These are phyloP conservation scores for Galerina sulciceps DNA, from an alignment of 768 basidiomycete genomes.

Conservation along the genomic window DNA sequence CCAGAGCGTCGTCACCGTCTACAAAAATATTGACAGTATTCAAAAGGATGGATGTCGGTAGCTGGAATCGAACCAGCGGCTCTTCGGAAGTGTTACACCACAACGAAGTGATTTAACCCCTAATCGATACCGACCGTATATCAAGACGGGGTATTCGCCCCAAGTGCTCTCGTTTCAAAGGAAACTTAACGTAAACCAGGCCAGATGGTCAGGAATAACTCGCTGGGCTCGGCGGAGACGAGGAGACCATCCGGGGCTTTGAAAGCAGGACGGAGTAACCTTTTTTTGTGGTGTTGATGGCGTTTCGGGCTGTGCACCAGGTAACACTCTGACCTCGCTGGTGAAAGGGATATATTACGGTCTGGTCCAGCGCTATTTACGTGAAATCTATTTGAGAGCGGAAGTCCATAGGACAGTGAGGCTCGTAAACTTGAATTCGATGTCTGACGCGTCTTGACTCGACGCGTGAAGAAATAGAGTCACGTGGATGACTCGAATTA, in stretches of 20 bases:
- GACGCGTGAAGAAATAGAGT: too few relatives aligned
- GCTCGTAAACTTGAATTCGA: too few relatives aligned
- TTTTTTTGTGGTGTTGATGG: neutral
- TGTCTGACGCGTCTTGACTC: too few relatives aligned
- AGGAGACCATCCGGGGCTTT: neutral
- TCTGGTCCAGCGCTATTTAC: too few relatives aligned
- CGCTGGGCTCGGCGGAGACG: neutral
- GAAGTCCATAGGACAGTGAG: too few relatives aligned
- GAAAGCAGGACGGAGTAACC: neutral
- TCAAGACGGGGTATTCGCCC: neutral
- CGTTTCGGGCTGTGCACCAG: neutral
- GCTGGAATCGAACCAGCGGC: slow-evolving; percentile 37
- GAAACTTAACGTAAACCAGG: neutral
- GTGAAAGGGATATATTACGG: too few relatives aligned
- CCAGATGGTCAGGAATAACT: neutral
- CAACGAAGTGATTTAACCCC: slow-evolving; percentile 41
- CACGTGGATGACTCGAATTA: too few relatives aligned
- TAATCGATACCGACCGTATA: slow-evolving; percentile 32
- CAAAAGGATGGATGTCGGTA: slow-evolving; percentile 28
- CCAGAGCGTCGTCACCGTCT: too few relatives aligned
- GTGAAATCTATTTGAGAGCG: too few relatives aligned
- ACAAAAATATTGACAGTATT: too few relatives aligned
- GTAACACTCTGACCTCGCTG: neutral
- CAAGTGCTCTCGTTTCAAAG: neutral
- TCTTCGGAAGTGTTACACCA: slow-evolving; percentile 30